Base-by-base conservation (phyloP, 139 green algal species). In the Closterium sp. region DNA sequence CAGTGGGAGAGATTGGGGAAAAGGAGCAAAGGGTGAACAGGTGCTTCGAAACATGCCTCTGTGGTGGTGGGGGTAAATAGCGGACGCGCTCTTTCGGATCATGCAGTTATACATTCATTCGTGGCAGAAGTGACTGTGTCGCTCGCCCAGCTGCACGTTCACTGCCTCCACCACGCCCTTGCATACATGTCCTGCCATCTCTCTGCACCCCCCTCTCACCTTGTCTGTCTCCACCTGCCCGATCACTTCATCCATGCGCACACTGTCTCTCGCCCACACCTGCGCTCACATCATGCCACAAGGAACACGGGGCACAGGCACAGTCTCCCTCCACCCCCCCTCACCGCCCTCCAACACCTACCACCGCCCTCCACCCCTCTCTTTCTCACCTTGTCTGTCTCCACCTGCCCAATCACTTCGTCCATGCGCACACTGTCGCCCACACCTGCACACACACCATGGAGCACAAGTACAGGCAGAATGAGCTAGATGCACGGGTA, bases 221-320 rank as follows among this genome's bases (percentile, higher is more conserved):
- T 95, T 99, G 95, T 99, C 98, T 0, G 98, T 99, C 90, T 99
- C 98, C 62, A 99, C 98, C 95, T 99, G 97, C 0, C 97, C 97
- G 86, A 99, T 97, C 9, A 99, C 94, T 70, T 99, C 98, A 92
- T 99, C 98, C 90, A 97, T 96, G 19, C 96, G 94, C 7, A 99
- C 97, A 13, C 92, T 24, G 50, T 99, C n/a, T n/a, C n/a, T n/a
- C 97, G 62, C 95, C 89, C 28, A 38, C 86, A 21, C 85, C 92
- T 94, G 92, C 28, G 11, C n/a, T n/a, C n/a, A n/a, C n/a, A n/a
- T n/a, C n/a, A n/a, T n/a, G n/a, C n/a, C 62, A 79, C 62, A 79
- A 79, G 62, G 62, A 13, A 79, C 17, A 13, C 2, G 62, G 62
- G n/a, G 62, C 62, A 79, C 62, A 79, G 17, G 62, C 62, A 50